phyloP scores from a whole-genome alignment of 148 eudicot genomes.

The Amaranthus cruentus region DNA sequence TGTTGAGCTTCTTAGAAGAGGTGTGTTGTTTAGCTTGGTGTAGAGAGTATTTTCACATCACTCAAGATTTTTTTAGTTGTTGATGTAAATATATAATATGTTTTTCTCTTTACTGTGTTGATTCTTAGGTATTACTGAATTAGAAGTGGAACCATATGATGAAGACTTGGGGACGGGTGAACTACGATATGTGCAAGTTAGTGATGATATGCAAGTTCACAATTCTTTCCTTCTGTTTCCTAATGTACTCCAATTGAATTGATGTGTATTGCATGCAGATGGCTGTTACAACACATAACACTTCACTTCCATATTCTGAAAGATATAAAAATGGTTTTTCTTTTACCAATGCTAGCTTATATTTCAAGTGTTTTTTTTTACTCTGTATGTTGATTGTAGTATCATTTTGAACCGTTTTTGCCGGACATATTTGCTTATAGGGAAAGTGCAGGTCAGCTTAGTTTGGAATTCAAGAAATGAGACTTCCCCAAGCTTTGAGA shows the following conservation, averaged over 20 bases:
- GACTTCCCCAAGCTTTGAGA: constrained; percentile 55
- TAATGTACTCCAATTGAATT: constrained; percentile 1
- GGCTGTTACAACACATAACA: constrained; percentile 88
- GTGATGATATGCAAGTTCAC: constrained; percentile 6
- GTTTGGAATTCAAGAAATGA: constrained; percentile 95
- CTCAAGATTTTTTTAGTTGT: neutral
- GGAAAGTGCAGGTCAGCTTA: constrained; percentile 85
- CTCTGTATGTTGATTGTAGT: constrained; percentile 3
- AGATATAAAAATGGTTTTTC: constrained; percentile 76
- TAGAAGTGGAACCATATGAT: constrained; percentile 78
- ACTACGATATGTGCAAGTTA: constrained; percentile 89
- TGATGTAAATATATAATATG: neutral
- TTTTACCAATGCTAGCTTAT: constrained; percentile 12
- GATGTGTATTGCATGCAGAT: constrained; percentile 46
- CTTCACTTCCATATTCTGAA: constrained; percentile 73
- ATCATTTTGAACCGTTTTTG: constrained; percentile 6
- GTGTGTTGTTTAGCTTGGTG: constrained; percentile 22
- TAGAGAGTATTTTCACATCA: neutral
- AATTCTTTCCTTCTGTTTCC: neutral
- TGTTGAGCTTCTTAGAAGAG: constrained; percentile 70
- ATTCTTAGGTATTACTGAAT: constrained; percentile 53
- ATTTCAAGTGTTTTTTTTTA: neutral
- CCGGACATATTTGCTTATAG: constrained; percentile 30
- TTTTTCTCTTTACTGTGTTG: neutral
- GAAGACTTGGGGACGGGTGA: constrained; percentile 87